Evolutionary conservation across 1,284 basidiomycete species (phyloP), one percentile per base, ranked within the genome.

Genomic region (Caloboletus firmus): DNA sequence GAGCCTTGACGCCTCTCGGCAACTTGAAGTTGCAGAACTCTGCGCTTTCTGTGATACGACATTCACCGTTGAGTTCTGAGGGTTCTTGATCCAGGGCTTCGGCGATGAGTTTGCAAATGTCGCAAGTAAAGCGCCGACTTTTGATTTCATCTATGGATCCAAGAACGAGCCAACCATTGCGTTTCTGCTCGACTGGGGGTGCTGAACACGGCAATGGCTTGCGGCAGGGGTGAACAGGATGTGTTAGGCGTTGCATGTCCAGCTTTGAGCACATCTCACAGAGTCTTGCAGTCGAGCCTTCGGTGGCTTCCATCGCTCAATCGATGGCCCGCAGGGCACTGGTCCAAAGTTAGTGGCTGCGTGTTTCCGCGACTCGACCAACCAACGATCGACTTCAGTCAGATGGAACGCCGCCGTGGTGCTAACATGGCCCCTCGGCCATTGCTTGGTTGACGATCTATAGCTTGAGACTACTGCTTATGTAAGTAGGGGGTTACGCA

Each of bases 111-210:
- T 17, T 41, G 45, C 63, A 62, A 36, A 65, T 11, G 7, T 52
- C 51, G 42, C 61, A 62, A 15, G 28, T 35, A 0, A 11, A 44
- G 3, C 63, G 49, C 22, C 61, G 47, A 22, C n/a, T 5, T 36
- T 63, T 63, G 51, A 62, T 59, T 24, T 54, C 49, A 26, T 44
- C 49, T 18, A 63, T 5, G 13, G 54, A 59, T 20, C 63, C 63
- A 11, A 65, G 30, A 31, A 12, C 8, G 8, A 28, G 26, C 5
- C 8, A 4, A 28, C 5, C 26, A 7, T 9, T 28, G 6, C 26
- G 26, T 28, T 7, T 28, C 26, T 28, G 17, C 6, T 35, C 18
- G 24, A 36, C 30, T 8, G 62, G 59, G 1, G 51, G 39, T 4
- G 13, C 11, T 2, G 45, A 59, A 28, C 59, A 61, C 0, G 51